Conservation (phyloP, 371 early-diverging fungal species). For the Mortierella sp. region DNA sequence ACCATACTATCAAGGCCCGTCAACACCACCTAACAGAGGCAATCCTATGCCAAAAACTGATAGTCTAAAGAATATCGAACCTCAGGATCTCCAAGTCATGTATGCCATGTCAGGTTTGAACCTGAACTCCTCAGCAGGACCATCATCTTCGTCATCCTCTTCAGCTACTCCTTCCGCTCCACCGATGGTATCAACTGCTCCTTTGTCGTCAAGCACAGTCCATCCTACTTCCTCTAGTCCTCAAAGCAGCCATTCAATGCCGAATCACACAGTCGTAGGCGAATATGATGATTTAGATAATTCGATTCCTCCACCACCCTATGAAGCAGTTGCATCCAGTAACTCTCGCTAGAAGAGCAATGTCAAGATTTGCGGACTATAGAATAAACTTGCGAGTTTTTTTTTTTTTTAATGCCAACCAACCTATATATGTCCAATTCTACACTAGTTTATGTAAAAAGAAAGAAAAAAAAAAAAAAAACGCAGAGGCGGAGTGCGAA, state of each 20-base stretch:
- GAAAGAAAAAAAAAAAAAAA: not conserved
- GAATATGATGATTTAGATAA: slow-evolving; percentile 6
- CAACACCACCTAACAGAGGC: not conserved
- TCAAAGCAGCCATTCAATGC: too few species aligned
- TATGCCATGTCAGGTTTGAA: slow-evolving; percentile 24
- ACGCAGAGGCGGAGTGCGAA: too few species aligned
- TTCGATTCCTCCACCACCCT: slow-evolving; percentile 24
- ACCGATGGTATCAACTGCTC: slow-evolving; percentile 2
- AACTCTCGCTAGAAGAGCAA: not conserved
- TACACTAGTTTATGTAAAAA: not conserved
- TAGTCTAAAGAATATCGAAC: slow-evolving; percentile 1
- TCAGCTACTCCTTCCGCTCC: slow-evolving; percentile 17
- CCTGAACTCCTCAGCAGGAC: not conserved
- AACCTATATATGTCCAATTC: not conserved
- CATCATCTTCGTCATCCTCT: not conserved
- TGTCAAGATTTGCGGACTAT: not conserved
- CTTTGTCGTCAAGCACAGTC: not conserved
- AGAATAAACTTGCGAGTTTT: slow-evolving; percentile 1
- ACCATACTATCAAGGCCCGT: not conserved
- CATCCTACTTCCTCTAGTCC: too few species aligned
- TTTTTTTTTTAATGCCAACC: not conserved
- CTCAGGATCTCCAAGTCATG: slow-evolving; percentile 22
- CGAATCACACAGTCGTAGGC: not conserved
- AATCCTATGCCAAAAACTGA: not conserved
- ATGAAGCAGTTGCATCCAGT: slow-evolving; percentile 5